These are phyloP conservation scores for Oleoguttula mirabilis DNA, from an alignment of 495 filamentous ascomycete genomes.

Conservation along the genomic window DNA sequence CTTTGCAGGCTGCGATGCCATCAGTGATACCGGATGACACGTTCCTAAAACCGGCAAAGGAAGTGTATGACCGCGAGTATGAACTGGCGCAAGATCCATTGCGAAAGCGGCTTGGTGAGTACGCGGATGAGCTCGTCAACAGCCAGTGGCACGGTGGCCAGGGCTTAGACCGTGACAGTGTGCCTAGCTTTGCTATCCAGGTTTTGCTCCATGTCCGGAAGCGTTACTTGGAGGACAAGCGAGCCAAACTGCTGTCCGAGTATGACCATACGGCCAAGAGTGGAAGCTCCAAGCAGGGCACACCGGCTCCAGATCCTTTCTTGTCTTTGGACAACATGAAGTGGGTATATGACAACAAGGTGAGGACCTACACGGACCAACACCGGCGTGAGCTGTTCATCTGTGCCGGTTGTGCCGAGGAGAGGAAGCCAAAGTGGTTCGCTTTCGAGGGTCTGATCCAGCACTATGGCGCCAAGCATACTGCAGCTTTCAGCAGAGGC, in stretches of 20 bases:
- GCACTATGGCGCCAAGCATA: slow-evolving; percentile 73
- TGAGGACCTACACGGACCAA: slow-evolving; percentile 51
- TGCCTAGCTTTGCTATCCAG: slow-evolving; percentile 53
- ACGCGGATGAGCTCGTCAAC: slow-evolving; percentile 53
- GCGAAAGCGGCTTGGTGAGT: slow-evolving; percentile 43
- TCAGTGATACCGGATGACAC: slow-evolving; percentile 34
- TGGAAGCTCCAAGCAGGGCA: slow-evolving; percentile 2
- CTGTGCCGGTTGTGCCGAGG: slow-evolving; percentile 49
- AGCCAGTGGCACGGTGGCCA: slow-evolving; percentile 45
- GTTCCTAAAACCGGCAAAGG: slow-evolving; percentile 42
- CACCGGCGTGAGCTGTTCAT: slow-evolving; percentile 58
- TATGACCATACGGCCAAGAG: neutral
- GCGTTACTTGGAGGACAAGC: slow-evolving; percentile 27
- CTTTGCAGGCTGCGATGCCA: slow-evolving; percentile 34
- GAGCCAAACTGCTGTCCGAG: slow-evolving; percentile 1
- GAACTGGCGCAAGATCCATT: slow-evolving; percentile 54
- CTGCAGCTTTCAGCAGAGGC: slow-evolving; percentile 50
- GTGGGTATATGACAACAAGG: slow-evolving; percentile 65
- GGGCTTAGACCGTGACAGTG: slow-evolving; percentile 45
- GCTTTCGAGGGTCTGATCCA: slow-evolving; percentile 67
- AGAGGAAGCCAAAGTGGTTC: slow-evolving; percentile 51
- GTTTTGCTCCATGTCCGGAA: slow-evolving; percentile 50
- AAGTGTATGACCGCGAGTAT: slow-evolving; percentile 51
- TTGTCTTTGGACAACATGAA: slow-evolving; percentile 67
- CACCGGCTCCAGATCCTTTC: slow-evolving; percentile 12